phyloP scores from a whole-genome alignment of 2,329 filamentous ascomycete species.

The Claviceps citrina region DNA sequence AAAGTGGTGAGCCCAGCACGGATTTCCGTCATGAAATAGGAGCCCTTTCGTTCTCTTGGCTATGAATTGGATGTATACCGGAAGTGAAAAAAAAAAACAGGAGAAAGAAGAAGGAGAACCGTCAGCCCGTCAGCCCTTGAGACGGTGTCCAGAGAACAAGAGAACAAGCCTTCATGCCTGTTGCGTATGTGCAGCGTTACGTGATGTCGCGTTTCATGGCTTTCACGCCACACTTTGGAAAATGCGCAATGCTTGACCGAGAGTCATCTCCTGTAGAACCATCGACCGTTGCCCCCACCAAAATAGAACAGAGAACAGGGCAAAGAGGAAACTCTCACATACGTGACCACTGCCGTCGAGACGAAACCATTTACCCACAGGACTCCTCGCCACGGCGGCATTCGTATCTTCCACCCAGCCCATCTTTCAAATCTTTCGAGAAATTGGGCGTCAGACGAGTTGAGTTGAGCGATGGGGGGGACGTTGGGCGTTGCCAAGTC shows the following conservation, averaged over 20 bases:
- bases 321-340: slow-evolving; percentile 23
- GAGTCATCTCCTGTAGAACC: not conserved
- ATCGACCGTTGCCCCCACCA: too few species aligned
- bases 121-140: not conserved
- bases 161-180: not conserved
- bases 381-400: slow-evolving; percentile 43
- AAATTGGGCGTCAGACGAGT: not conserved
- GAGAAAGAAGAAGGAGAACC: not conserved
- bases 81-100: not conserved
- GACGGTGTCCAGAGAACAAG: not conserved
- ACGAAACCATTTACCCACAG: slow-evolving; percentile 58
- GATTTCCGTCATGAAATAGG: slow-evolving; percentile 69
- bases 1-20: slow-evolving; percentile 72
- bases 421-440: slow-evolving; percentile 24
- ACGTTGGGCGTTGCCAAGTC: not conserved
- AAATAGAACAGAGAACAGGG: too few species aligned
- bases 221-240: not conserved
- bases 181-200: not conserved
- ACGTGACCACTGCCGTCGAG: slow-evolving; percentile 73
- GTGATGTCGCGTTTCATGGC: not conserved
- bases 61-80: slow-evolving; percentile 16
- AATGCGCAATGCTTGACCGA: too few species aligned
- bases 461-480: not conserved
- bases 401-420: slow-evolving; percentile 37
- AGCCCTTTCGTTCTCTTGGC: slow-evolving; percentile 56